Percentiles rank a stretch among this genome's conserved stretches.
Conservation (phyloP, 2,329 filamentous ascomycete species). For the Monascus ruber region DNA sequence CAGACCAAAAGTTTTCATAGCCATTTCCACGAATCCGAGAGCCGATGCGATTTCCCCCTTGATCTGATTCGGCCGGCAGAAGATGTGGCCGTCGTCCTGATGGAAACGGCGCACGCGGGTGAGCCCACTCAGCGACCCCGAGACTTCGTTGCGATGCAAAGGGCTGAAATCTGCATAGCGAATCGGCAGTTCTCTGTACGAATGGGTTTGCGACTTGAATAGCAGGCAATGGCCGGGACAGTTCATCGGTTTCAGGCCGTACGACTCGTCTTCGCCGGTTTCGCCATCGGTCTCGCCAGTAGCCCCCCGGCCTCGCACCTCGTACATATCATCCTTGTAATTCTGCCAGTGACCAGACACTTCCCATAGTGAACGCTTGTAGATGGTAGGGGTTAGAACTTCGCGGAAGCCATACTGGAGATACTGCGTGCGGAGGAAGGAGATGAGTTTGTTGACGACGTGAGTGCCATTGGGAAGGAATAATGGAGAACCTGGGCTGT, state of each 20-base stretch:
- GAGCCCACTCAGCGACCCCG: conserved; percentile 67
- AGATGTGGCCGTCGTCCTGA: conserved; percentile 86
- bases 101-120: conserved; percentile 79
- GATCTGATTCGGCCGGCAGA: conserved; percentile 69
- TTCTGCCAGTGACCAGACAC: conserved; percentile 80
- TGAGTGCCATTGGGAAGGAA: conserved; percentile 72
- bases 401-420: conserved; percentile 76
- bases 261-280: conserved; percentile 54
- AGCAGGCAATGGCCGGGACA: conserved; percentile 81
- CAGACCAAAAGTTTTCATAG: conserved; percentile 59
- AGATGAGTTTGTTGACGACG: conserved; percentile 72
- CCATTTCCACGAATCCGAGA: conserved; percentile 60
- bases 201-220: conserved; percentile 61
- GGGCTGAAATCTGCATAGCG: conserved; percentile 81
- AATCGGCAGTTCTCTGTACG: conserved; percentile 70
- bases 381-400: conserved; percentile 81
- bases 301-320: conserved; percentile 49
- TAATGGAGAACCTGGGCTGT: conserved; percentile 76
- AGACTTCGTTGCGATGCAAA: conserved; percentile 76
- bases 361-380: conserved; percentile 79
- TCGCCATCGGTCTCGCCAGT: conserved; percentile 34
- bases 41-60: conserved; percentile 61
- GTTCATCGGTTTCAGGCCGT: conserved; percentile 86
- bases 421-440: conserved; percentile 75
- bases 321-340: conserved; percentile 87